Percentiles rank a stretch among this genome's conserved stretches.
Evolutionary conservation across 176 grass and related monocot species (phyloP).

Genomic region (Triticum aestivum): DNA sequence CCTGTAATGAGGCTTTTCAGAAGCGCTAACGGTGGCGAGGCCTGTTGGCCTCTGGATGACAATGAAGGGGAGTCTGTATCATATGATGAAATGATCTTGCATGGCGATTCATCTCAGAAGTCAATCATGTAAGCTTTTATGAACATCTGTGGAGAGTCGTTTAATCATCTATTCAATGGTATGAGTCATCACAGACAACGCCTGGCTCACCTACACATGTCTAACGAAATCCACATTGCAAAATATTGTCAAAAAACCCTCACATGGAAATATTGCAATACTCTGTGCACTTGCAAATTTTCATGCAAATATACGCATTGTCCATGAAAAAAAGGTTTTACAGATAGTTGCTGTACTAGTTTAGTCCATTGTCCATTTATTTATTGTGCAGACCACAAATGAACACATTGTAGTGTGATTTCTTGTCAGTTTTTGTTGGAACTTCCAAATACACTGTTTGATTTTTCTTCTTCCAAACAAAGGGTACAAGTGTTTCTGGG

Average conservation of each 20-base stretch:
- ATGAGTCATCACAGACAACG: neutral
- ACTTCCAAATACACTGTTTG: neutral
- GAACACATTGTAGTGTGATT: neutral
- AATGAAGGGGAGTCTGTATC: conserved; percentile 64
- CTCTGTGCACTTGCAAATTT: neutral
- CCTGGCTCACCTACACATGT: neutral
- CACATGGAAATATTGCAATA: neutral
- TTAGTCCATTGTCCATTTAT: neutral
- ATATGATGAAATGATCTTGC: conserved; percentile 72
- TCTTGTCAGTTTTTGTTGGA: neutral
- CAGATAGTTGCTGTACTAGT: neutral
- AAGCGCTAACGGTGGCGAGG: conserved; percentile 54
- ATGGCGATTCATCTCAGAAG: conserved; percentile 55
- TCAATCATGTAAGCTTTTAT: conserved; percentile 67
- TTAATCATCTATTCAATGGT: neutral
- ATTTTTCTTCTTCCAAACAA: neutral
- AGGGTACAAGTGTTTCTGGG: neutral
- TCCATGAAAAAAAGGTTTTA: too few relatives aligned
- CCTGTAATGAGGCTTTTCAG: conserved; percentile 99
- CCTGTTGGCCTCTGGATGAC: conserved; percentile 84
- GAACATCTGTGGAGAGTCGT: conserved; percentile 9
- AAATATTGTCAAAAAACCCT: neutral
- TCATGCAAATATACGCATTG: too few relatives aligned
- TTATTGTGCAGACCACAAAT: neutral
- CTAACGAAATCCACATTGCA: neutral